Conservation (phyloP, 805 yeast species). For the Kodamaea laetipori region DNA sequence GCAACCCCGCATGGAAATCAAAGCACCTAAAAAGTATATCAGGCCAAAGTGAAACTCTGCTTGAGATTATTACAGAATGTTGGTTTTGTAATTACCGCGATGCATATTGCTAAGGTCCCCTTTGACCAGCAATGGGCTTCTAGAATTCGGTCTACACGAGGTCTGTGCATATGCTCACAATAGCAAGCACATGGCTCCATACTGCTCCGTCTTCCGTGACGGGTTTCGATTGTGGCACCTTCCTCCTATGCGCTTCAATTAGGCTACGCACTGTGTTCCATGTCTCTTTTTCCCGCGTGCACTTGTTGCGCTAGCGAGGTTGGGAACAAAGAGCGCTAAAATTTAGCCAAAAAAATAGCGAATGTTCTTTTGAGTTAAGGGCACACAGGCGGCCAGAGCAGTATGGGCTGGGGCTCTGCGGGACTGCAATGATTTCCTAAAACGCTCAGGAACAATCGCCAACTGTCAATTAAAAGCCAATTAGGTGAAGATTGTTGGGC, state of each 20-base stretch:
- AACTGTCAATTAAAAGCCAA: not conserved
- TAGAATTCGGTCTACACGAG: not conserved
- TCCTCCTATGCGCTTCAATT: too few species aligned
- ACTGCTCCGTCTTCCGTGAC: too few species aligned
- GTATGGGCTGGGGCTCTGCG: too few species aligned
- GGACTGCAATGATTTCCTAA: too few species aligned
- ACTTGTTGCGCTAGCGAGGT: too few species aligned
- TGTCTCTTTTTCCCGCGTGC: too few species aligned
- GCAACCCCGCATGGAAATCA: slow-evolving; percentile 8
- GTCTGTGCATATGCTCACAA: slow-evolving; percentile 4
- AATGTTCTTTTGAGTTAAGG: too few species aligned
- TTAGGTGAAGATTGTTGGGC: slow-evolving; percentile 1
- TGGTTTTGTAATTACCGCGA: not conserved
- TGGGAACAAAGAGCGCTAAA: too few species aligned
- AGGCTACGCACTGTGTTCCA: too few species aligned
- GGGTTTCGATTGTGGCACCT: too few species aligned
- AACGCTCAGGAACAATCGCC: slow-evolving; percentile 2
- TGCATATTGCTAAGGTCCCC: slow-evolving; percentile 5
- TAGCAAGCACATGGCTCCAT: not conserved
- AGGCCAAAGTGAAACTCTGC: not conserved
- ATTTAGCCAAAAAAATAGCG: too few species aligned
- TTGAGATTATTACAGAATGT: not conserved
- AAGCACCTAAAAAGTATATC: not conserved
- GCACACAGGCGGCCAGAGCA: too few species aligned
- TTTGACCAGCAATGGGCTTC: slow-evolving; percentile 1